Percentiles rank a stretch among this genome's conserved stretches.
phyloP scores from a whole-genome alignment of 2,329 filamentous ascomycete genomes.

The Fusarium irregulare region DNA sequence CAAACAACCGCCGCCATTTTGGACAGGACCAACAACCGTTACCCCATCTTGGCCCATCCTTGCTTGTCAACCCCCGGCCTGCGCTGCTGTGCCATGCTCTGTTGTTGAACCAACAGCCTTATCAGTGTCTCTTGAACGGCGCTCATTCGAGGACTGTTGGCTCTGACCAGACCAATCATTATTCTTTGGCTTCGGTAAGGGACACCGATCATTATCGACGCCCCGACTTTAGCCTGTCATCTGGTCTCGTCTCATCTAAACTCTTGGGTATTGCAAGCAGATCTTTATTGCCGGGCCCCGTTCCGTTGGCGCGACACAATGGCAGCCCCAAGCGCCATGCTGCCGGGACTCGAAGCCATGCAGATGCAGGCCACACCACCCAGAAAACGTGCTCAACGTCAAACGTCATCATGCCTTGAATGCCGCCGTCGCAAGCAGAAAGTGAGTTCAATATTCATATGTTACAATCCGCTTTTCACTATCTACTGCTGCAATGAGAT shows the following conservation, averaged over 20 bases:
- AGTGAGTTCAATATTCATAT: conserved; percentile 48
- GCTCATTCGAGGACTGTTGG: conserved; percentile 2
- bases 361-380: conserved; percentile 38
- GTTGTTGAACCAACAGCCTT: conserved; percentile 28
- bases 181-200: not conserved
- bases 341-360: conserved; percentile 32
- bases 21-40: conserved; percentile 21
- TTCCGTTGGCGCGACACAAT: conserved; percentile 19
- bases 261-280: conserved; percentile 1
- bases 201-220: not conserved
- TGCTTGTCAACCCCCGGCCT: conserved; percentile 15
- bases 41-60: conserved; percentile 16
- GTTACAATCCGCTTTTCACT: not conserved
- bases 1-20: conserved; percentile 6
- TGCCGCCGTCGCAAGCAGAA: conserved; percentile 65
- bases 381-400: conserved; percentile 41
- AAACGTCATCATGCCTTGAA: conserved; percentile 61
- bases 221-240: conserved; percentile 1
- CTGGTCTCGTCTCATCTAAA: not conserved
- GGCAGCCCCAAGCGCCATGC: conserved; percentile 16
- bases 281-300: conserved; percentile 19
- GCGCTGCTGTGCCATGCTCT: conserved; percentile 2
- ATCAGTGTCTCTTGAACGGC: conserved; percentile 13
- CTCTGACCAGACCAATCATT: conserved; percentile 12
- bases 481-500: not conserved